Percentiles rank a stretch among this genome's conserved stretches.
phyloP scores from a whole-genome alignment of 495 filamentous ascomycete genomes.

The Neurospora pannonica region DNA sequence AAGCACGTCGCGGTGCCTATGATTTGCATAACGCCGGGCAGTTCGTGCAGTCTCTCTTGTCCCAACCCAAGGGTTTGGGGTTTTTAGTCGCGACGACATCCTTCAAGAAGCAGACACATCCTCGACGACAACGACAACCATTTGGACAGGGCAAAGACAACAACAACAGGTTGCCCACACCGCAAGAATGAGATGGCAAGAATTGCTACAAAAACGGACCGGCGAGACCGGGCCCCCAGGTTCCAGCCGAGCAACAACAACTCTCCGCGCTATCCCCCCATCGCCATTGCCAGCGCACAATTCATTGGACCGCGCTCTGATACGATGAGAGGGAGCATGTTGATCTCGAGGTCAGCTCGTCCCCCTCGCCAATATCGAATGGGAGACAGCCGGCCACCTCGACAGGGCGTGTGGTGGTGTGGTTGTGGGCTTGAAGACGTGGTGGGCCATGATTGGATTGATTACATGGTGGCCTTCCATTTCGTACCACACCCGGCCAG shows the following conservation, averaged over 20 bases:
- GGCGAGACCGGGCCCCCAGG: neutral
- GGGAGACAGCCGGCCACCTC: conserved; percentile 16
- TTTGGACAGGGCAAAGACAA: neutral
- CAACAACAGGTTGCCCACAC: neutral
- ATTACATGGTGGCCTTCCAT: conserved; percentile 9
- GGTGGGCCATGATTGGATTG: conserved; percentile 29
- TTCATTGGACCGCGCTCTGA: conserved; percentile 7
- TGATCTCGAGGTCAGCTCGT: conserved; percentile 15
- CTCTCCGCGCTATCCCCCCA: neutral
- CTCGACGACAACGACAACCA: neutral
- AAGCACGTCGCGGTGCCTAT: conserved; percentile 19
- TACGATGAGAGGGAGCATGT: conserved; percentile 1
- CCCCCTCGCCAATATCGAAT: conserved; percentile 11
- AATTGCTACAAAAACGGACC: neutral
- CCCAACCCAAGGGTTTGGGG: conserved; percentile 12
- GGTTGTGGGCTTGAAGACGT: conserved; percentile 32
- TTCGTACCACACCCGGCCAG: conserved; percentile 25
- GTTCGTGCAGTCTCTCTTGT: conserved; percentile 4
- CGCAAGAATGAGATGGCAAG: neutral
- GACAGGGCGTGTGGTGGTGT: conserved; percentile 12
- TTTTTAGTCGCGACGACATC: neutral
- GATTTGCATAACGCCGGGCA: conserved; percentile 23
- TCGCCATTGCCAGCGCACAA: neutral
- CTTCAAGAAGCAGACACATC: neutral
- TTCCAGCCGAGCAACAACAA: neutral